A percentile compares a stretch with the other conserved stretches of the same genome.
These are phyloP conservation scores for Lizonia empirigonia DNA, from an alignment of 2,329 filamentous ascomycete genomes.

Conservation along the genomic window DNA sequence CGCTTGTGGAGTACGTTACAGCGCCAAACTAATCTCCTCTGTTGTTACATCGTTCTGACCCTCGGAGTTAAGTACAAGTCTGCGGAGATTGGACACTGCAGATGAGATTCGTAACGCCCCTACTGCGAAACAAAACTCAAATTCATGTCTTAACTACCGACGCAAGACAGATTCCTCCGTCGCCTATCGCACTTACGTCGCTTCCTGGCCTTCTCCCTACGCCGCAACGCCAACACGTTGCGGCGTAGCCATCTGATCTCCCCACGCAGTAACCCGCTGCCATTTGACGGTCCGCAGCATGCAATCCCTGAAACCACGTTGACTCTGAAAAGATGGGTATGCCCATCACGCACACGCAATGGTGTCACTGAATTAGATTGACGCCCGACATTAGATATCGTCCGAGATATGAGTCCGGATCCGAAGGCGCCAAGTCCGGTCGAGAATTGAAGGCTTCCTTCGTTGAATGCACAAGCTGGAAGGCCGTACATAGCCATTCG, in stretches of 20 bases:
- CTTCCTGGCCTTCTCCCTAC: not conserved
- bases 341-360: not conserved
- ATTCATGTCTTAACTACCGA: not conserved
- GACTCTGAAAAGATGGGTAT: not conserved
- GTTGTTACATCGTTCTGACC: too few relatives aligned
- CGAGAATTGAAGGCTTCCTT: not conserved
- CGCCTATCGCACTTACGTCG: not conserved
- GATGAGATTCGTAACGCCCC: not conserved
- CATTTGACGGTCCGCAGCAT: not conserved
- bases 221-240: conserved; percentile 6
- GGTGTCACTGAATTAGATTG: not conserved
- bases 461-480: not conserved
- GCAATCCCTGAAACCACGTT: not conserved
- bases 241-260: conserved; percentile 1
- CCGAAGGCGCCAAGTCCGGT: not conserved
- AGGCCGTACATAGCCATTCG: not conserved
- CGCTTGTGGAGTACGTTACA: too few relatives aligned
- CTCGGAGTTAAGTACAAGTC: too few relatives aligned
- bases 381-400: not conserved
- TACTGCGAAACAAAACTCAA: not conserved
- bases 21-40: conserved; percentile 1
- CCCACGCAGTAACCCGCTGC: not conserved
- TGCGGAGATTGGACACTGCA: too few relatives aligned
- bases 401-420: not conserved
- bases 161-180: not conserved